Base-by-base conservation (phyloP, 495 filamentous ascomycete genomes). In the Hyaloscypha finlandica region DNA sequence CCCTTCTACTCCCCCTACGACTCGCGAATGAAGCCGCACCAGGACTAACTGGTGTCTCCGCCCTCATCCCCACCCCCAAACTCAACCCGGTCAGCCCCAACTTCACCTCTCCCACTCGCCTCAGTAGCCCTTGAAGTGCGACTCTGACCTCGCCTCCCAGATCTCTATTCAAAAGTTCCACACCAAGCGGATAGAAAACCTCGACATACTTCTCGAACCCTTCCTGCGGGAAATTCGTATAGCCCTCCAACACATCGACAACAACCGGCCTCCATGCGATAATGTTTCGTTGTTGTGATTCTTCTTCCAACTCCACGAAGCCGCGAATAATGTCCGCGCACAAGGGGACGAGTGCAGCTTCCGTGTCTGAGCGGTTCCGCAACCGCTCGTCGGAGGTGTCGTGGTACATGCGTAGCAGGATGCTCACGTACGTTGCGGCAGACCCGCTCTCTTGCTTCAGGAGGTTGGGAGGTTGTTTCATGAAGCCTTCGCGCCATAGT, bases 381-480 rank as follows among this genome's bases (percentile, higher is more conserved):
- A 87, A 88, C 55, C 95, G 84, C 77, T 97, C 95, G 19, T 90
- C 88, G 30, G 87, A 83, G 59, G 90, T 89, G 73, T 99, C 95
- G 61, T 90, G 91, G 77, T 97, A 98, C 95, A 99, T 99, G 30
- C 96, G 86, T 74, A 98, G 89, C 25, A 99, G 78, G 61, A 99
- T 99, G 64, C 88, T 88, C 31, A 98, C 91, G 71, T 98, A 99
- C 2, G 96, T 97, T 0, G 91, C 89, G 12, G 95, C 95, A 73
- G 89, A 91, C 53, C 95, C 94, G 65, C 86, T 91, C 77, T 99
- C 95, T 77, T 99, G 95, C 80, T 99, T 99, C 31, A 99, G 85
- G n/a, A 99, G 78, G 74, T 99, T 99, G 5, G 95, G 95, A 37
- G 96, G 96, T 75, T 97, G 94, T 79, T 97, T 97, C 95, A 99